Base-by-base conservation (phyloP, 108 stramenopile genomes). In the Stephanodiscus minutulus region DNA sequence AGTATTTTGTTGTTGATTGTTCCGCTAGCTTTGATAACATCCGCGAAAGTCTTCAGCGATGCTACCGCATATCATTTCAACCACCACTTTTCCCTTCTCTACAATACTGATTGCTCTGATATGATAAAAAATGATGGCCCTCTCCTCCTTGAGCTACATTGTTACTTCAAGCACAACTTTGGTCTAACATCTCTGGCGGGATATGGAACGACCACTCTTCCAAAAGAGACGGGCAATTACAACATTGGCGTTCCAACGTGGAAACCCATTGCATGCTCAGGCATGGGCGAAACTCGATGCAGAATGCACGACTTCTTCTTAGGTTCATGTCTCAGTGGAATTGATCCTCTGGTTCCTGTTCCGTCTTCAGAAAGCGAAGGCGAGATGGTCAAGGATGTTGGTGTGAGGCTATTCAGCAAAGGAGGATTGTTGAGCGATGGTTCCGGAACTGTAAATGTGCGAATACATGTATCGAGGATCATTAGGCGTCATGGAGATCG, bases 291-390 rank as follows among this genome's bases (percentile, higher is more conserved):
- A 37, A 50, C 43, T 7, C 66, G 58, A 47, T 44, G 60, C 48
- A 61, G 50, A 28, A 43, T 74, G 47, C 73, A 79, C 6, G 55
- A 62, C 15, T 79, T 68, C 33, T 79, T 74, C 47, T 44, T 79
- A 10, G 76, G 76, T 12, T 44, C 73, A 57, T 63, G 72, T 36
- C 39, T 74, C 25, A 72, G 59, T 29, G 73, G 73, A 50, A 72
- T 67, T 46, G 24, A 17, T 46, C 64, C 72, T 18, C 29, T 56
- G 17, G 77, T 68, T 48, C 48, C 68, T 24, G 43, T 39, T 31
- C 72, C 58, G 5, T 36, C 60, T 7, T 54, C 29, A 3, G 44
- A 41, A 21, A 54, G 27, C 17, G 78, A 61, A 47, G 24, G 39
- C 11, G 46, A 59, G 12, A 55, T 62, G 53, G 41, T 65, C 27